Percentiles rank a stretch among this genome's conserved stretches.
Evolutionary conservation across 1,284 basidiomycete species (phyloP).

Genomic region (Cryptococcus amylolentus): DNA sequence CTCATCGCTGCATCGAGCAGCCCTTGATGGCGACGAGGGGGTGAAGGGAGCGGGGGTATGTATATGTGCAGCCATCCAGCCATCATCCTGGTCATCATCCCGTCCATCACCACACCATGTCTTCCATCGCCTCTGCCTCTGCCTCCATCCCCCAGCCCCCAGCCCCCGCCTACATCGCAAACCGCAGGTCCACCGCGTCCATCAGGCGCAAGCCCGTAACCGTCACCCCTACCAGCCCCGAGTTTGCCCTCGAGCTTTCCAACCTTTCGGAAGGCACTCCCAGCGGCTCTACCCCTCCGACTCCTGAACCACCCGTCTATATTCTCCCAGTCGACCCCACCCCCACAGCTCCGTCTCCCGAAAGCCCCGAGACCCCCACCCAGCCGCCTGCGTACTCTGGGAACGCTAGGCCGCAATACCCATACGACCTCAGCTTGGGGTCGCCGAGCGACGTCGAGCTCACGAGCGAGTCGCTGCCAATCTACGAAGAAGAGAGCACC

Average conservation of each 20-base stretch:
- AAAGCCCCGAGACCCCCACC: background rate
- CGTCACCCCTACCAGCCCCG: background rate
- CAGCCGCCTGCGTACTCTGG: background rate
- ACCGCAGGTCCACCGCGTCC: slow-evolving; percentile 18
- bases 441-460: background rate
- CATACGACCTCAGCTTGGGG: background rate
- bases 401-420: background rate
- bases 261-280: background rate
- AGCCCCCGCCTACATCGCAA: background rate
- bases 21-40: background rate
- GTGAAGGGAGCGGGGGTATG: background rate
- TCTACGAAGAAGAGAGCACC: slow-evolving; percentile 18
- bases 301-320: slow-evolving; percentile 19
- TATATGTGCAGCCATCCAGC: background rate
- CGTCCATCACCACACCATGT: background rate
- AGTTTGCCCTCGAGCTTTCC: slow-evolving; percentile 5
- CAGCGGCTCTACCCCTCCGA: background rate
- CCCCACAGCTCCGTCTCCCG: background rate
- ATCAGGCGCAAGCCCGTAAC: slow-evolving; percentile 31
- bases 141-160: background rate
- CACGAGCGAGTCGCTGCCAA: slow-evolving; percentile 27
- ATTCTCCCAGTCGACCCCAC: slow-evolving; percentile 25
- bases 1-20: background rate
- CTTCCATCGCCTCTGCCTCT: background rate
- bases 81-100: background rate